These are phyloP conservation scores for Neonectria ditissima DNA, from an alignment of 2,329 filamentous ascomycete species.

Conservation along the genomic window DNA sequence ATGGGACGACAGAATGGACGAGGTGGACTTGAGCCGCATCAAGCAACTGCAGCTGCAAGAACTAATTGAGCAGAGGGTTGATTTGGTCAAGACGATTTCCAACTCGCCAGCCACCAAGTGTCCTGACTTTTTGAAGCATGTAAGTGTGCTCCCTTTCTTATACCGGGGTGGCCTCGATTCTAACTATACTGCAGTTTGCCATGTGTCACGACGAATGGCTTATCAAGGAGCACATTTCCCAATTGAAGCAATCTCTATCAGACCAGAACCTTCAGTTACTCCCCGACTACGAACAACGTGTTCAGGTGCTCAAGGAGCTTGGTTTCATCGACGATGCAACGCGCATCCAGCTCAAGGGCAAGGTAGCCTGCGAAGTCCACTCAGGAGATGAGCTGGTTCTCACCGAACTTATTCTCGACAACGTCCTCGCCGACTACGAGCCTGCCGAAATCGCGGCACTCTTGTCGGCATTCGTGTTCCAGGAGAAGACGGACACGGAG, in stretches of 20 bases:
- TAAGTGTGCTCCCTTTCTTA: slow-evolving; percentile 59
- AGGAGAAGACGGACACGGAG: slow-evolving; percentile 89
- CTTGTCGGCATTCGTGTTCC: slow-evolving; percentile 94
- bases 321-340: slow-evolving; percentile 89
- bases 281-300: slow-evolving; percentile 95
- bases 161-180: neutral
- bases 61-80: slow-evolving; percentile 76
- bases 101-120: slow-evolving; percentile 76
- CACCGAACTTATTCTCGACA: slow-evolving; percentile 95
- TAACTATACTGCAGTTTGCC: slow-evolving; percentile 75
- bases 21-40: slow-evolving; percentile 84
- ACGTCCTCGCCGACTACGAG: slow-evolving; percentile 94
- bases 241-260: slow-evolving; percentile 88
- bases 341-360: slow-evolving; percentile 95
- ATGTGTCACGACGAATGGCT: slow-evolving; percentile 98
- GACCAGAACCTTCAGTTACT: slow-evolving; percentile 96
- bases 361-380: slow-evolving; percentile 98
- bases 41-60: slow-evolving; percentile 87
- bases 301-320: slow-evolving; percentile 90
- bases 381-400: slow-evolving; percentile 96
- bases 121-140: slow-evolving; percentile 86
- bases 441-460: slow-evolving; percentile 96
- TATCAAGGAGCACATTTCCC: slow-evolving; percentile 91
- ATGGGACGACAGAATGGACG: slow-evolving; percentile 86
- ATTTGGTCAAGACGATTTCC: slow-evolving; percentile 72